Evolutionary conservation across 306 rosid genomes (phyloP).

Genomic region (Cyclanthera cordifolia): DNA sequence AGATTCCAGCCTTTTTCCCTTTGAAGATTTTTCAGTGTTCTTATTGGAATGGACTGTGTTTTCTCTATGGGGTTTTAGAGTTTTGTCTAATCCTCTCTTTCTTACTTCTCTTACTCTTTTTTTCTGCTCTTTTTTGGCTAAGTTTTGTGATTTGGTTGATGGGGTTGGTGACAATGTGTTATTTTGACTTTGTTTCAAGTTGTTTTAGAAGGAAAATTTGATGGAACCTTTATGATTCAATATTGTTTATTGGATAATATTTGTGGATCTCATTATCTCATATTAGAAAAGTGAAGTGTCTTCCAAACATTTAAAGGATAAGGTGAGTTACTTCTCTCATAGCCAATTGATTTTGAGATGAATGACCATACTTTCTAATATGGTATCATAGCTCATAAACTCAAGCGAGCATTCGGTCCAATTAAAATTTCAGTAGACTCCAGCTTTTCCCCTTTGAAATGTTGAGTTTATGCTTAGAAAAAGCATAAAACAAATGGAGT

Average conservation of each 20-base stretch:
- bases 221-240: background rate
- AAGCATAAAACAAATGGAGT: constrained; percentile 17
- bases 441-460: constrained; percentile 16
- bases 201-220: background rate
- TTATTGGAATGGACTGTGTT: background rate
- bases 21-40: background rate
- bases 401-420: too few species aligned
- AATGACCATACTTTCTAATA: too few species aligned
- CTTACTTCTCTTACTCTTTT: too few species aligned
- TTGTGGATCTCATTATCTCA: constrained; percentile 5
- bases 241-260: background rate
- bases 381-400: too few species aligned
- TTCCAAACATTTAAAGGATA: too few species aligned
- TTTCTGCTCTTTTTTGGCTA: background rate
- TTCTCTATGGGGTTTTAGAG: background rate
- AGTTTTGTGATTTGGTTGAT: background rate
- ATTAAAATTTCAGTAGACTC: constrained; percentile 11
- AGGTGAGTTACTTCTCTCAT: too few species aligned
- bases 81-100: too few species aligned
- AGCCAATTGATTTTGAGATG: too few species aligned
- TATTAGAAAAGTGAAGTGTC: too few species aligned
- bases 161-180: background rate
- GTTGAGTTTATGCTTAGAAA: background rate
- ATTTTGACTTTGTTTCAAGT: background rate
- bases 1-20: constrained; percentile 13